Conservation (phyloP, 73 alveolate genomes). For the Paramecium pentaurelia region DNA sequence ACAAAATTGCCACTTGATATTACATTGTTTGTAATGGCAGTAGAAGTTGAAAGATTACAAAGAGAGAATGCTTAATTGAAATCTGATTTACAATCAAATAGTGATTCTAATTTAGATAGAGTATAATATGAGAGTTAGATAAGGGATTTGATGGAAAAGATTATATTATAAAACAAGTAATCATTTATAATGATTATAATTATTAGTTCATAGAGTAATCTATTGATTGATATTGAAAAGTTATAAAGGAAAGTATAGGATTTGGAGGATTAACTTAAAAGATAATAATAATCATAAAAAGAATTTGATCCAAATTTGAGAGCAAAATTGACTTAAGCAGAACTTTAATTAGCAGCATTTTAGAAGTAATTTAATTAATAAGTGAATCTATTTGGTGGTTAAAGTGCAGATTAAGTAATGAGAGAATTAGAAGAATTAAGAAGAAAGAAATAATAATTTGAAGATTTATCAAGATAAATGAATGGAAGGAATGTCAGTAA, state of each 20-base stretch:
- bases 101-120: constrained; percentile 5
- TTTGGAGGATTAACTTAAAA: neutral
- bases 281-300: neutral
- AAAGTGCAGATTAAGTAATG: neutral
- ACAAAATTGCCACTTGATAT: neutral
- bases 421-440: constrained; percentile 19
- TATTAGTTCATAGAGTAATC: neutral
- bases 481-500: neutral
- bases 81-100: neutral
- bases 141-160: constrained; percentile 28
- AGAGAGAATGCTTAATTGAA: neutral
- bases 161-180: neutral
- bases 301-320: constrained; percentile 39
- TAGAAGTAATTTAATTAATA: neutral
- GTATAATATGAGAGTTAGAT: neutral
- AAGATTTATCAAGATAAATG: neutral
- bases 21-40: neutral
- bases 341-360: neutral
- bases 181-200: neutral
- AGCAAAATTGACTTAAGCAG: neutral
- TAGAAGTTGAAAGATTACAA: neutral
- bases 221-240: neutral
- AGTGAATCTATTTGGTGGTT: neutral
- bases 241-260: neutral
- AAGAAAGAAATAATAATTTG: neutral